Base-by-base conservation (phyloP, 148 eudicot genomes). In the Polygonum aviculare region DNA sequence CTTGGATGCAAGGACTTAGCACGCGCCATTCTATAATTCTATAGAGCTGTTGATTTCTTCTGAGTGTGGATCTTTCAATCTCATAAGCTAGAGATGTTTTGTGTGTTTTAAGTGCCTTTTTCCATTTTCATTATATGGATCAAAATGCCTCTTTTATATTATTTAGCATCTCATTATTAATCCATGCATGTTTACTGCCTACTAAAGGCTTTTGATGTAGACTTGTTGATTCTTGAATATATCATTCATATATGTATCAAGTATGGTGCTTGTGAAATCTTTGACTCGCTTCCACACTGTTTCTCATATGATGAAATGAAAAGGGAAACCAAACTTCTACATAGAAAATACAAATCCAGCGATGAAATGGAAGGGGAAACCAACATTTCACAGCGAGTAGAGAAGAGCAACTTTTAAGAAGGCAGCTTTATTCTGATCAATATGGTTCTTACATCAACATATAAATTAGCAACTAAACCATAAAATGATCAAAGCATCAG, bases 181-280 rank as follows among this genome's bases (percentile, higher is more conserved):
- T 50, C 4, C 54, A 50, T 50, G 15, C 54, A 50, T 50, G 54
- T 50, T 50, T 12, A 12, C 18, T 50, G 16, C 3, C 57, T 51
- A 51, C 19, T 54, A 12, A 62, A 35, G 69, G 38, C 69, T 62
- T 12, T 9, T 62, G 16, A 62, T 54, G 60, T 62, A 62, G 39
- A 62, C 69, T 62, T 31, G 69, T 62, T 31, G 16, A 62, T 62
- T 62, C 69, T 62, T 62, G 69, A 62, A 62, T 62, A 62, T 62
- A 10, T 3, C 7, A 55, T 55, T 21, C 26, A 60, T 62, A 26
- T 31, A 62, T 35, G 69, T 31, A 31, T 60, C 12, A 35, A 60
- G 36, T 60, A 26, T 62, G 69, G 26, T 26, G 69, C 3, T 31
- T 31, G 16, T 62, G 69, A 38, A 62, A 62, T 33, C 38, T 62